phyloP scores from a whole-genome alignment of 139 green algal genomes.

The Mychonastes homosphaera region DNA sequence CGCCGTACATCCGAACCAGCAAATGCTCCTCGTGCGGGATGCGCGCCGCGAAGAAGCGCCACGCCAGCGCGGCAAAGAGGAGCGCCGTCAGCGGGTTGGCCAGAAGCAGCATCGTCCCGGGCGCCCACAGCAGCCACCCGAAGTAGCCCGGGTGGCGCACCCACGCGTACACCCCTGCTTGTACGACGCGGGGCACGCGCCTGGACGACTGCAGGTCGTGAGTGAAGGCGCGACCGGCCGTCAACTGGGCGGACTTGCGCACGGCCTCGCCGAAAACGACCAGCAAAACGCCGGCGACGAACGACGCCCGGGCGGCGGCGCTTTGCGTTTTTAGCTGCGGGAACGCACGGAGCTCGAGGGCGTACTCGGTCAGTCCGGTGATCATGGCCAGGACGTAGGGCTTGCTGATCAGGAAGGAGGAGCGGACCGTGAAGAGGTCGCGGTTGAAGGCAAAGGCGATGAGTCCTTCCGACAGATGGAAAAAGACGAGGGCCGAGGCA shows the following conservation, averaged over 20 bases:
- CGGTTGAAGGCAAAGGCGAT: conserved; percentile 39
- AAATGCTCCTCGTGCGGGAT: conserved; percentile 48
- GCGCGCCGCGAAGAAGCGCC: conserved; percentile 50
- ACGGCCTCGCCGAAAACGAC: conserved; percentile 45
- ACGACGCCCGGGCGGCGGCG: background rate
- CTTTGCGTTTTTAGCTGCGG: conserved; percentile 18
- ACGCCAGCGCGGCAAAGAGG: conserved; percentile 38
- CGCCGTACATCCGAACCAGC: conserved; percentile 52
- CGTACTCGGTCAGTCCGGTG: conserved; percentile 28
- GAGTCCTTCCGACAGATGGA: conserved; percentile 57
- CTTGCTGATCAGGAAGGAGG: conserved; percentile 40
- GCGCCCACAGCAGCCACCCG: conserved; percentile 75
- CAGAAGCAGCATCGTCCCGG: conserved; percentile 77
- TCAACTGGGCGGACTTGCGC: conserved; percentile 54
- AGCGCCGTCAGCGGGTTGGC: conserved; percentile 49
- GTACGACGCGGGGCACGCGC: background rate
- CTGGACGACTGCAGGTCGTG: conserved; percentile 41
- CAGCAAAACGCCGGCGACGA: conserved; percentile 28
- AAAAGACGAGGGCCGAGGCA: conserved; percentile 28
- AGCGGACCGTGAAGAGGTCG: conserved; percentile 32
- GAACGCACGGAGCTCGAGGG: conserved; percentile 13
- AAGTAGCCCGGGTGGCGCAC: conserved; percentile 83
- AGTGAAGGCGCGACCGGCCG: conserved; percentile 54
- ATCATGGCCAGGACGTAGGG: conserved; percentile 48
- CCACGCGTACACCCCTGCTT: conserved; percentile 25